Base-by-base conservation (phyloP, 345 rosid species). In the Populus alba region DNA sequence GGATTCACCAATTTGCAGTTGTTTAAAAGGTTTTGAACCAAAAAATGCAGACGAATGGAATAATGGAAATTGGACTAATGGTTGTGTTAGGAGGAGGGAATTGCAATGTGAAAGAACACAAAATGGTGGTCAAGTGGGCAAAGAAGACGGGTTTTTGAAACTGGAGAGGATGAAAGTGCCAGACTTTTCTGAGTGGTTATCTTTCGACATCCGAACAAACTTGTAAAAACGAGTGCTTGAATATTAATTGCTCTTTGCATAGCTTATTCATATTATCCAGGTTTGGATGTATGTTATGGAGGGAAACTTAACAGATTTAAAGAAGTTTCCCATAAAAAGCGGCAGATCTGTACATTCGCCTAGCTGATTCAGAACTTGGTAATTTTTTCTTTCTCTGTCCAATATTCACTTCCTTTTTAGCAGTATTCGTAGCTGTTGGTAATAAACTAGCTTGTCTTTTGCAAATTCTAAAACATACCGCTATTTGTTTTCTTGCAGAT, bases 1-100 rank as follows among this genome's bases (percentile, higher is more conserved):
- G 29, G 73, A 62, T 7, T 59, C 74, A 39, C 83, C 84, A 8
- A 85, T 81, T 69, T 89, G 94, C 76, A 87, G 82, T 59, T 90
- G 94, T 55, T 51, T 89, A 23, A 80, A 66, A 81, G 89, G 94
- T 31, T 90, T 84, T 81, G 72, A 61, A 22, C 92, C 94, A 1
- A 82, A 73, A 59, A 83, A 82, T 13, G 4, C 2, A 16, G 80
- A 76, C 39, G 91, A 85, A 67, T 88, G 90, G 91, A 71, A 22
- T 0, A 39, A 15, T 16, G 75, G 88, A 61, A 85, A 81, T 8
- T 88, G 90, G 92, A 81, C 18, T 17, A 61, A 68, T 49, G 92
- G 92, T 12, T 90, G 94, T 62, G 74, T 67, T 16, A 89, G 91
- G 61, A 82, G 25, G 65, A 77, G 27, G 41, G 31, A 37, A 8